These are phyloP conservation scores for Castanopsis chinensis DNA, from an alignment of 306 rosid species.

Conservation along the genomic window DNA sequence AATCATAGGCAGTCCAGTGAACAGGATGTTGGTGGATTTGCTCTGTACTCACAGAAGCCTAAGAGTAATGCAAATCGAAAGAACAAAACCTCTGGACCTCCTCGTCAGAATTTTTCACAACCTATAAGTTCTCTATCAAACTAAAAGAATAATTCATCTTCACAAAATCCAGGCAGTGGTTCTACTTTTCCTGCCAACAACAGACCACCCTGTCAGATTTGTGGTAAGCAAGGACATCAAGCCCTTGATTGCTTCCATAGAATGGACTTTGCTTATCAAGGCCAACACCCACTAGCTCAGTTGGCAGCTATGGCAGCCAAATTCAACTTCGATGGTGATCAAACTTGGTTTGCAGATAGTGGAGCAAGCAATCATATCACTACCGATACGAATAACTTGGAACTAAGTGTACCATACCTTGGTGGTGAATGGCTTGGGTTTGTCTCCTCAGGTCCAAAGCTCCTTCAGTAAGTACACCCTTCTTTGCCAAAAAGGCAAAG, in stretches of 20 bases:
- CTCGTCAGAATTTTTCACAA: too few species aligned
- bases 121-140: not conserved
- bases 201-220: not conserved
- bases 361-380: not conserved
- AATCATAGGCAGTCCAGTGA: not conserved
- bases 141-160: not conserved
- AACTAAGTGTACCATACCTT: not conserved
- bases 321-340: not conserved
- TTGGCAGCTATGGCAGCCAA: not conserved
- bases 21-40: not conserved
- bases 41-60: not conserved
- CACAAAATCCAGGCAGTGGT: not conserved
- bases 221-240: not conserved
- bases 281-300: not conserved
- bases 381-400: not conserved
- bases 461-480: too few species aligned
- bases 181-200: not conserved
- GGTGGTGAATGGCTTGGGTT: not conserved
- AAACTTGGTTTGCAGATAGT: not conserved
- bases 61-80: not conserved
- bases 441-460: too few species aligned
- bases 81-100: not conserved
- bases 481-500: too few species aligned
- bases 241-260: not conserved
- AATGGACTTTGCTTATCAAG: not conserved